Base-by-base conservation (phyloP, 1,284 basidiomycete species). In the Exobasidium rhododendri region DNA sequence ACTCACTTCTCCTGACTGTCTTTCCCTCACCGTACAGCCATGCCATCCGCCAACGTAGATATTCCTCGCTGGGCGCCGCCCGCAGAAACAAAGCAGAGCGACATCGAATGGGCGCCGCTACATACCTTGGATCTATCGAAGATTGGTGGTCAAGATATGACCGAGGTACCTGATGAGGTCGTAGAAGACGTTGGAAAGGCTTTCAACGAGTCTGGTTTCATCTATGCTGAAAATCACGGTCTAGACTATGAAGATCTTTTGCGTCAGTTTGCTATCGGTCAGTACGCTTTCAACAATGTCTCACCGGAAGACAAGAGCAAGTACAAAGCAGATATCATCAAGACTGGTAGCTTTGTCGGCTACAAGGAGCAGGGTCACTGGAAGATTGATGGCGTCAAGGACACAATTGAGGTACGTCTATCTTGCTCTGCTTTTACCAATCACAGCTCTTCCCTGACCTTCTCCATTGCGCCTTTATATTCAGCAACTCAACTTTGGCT, bases 301-400 rank as follows among this genome's bases (percentile, higher is more conserved):
- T 56, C 60, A 3, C 69, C 72, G 26, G 65, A 57, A 11, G 74
- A 79, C 61, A 79, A 79, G 64, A 62, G 65, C 14, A 58, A 59
- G 49, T 75, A 67, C 69, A 67, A 75, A 47, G 77, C 77, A 1
- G 70, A 76, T 53, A 79, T 79, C 45, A 50, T 74, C 17, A 22
- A 60, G 5, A 69, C 65, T 0, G 77, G 82, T 0, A 60, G 53
- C 35, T 79, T 79, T 45, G 71, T 76, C n/a, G 77, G 82, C 0
- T 82, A 82, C 80, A 82, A 82, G 64, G 80, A 81, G 57, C 80
- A 79, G 61, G 82, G 81, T 1, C 81, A 82, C 70, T 82, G 82
- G 81, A 72, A 76, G 32, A 64, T 78, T 29, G 64, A 77, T 45
- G 80, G 78, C 2, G 67, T 77, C 20, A 70, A 73, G 43, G 82